These are phyloP conservation scores for Trichoderma sp. DNA, from an alignment of 2,329 filamentous ascomycete species.

Conservation along the genomic window DNA sequence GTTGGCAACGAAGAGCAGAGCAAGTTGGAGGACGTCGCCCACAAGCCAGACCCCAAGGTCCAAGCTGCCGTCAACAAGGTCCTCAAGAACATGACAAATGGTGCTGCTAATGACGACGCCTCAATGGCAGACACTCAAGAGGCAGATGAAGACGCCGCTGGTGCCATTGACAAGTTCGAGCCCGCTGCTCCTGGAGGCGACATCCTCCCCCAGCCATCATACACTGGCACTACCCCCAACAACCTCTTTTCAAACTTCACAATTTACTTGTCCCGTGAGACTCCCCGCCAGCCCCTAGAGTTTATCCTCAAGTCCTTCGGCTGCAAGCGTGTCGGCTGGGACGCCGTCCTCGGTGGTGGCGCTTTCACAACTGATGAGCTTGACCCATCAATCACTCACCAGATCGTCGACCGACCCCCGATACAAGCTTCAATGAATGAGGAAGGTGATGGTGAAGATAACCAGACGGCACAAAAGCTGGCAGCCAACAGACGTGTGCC, in stretches of 20 bases:
- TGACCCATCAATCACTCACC: slow-evolving; percentile 89
- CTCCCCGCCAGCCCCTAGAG: slow-evolving; percentile 84
- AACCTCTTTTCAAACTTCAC: slow-evolving; percentile 86
- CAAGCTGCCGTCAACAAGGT: slow-evolving; percentile 69
- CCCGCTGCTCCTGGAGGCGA: slow-evolving; percentile 81
- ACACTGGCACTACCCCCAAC: slow-evolving; percentile 63
- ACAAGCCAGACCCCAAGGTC: slow-evolving; percentile 59
- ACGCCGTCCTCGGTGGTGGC: slow-evolving; percentile 83
- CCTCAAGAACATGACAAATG: slow-evolving; percentile 46
- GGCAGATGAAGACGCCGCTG: slow-evolving; percentile 50
- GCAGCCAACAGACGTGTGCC: slow-evolving; percentile 71
- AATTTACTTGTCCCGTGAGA: slow-evolving; percentile 90
- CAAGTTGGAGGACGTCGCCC: slow-evolving; percentile 46
- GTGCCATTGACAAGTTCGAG: slow-evolving; percentile 87
- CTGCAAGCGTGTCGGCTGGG: slow-evolving; percentile 95
- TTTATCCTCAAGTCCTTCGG: slow-evolving; percentile 92
- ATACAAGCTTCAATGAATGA: slow-evolving; percentile 58
- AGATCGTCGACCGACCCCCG: slow-evolving; percentile 87
- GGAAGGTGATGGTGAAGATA: slow-evolving; percentile 54
- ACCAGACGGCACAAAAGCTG: slow-evolving; percentile 60
- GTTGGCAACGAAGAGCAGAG: slow-evolving; percentile 54
- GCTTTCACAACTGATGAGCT: slow-evolving; percentile 88
- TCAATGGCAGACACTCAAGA: slow-evolving; percentile 41
- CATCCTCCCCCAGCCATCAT: slow-evolving; percentile 73
- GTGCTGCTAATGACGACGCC: slow-evolving; percentile 38